phyloP scores from a whole-genome alignment of 225 moss, liverwort and hornwort species.

The Pleurozium schreberi region DNA sequence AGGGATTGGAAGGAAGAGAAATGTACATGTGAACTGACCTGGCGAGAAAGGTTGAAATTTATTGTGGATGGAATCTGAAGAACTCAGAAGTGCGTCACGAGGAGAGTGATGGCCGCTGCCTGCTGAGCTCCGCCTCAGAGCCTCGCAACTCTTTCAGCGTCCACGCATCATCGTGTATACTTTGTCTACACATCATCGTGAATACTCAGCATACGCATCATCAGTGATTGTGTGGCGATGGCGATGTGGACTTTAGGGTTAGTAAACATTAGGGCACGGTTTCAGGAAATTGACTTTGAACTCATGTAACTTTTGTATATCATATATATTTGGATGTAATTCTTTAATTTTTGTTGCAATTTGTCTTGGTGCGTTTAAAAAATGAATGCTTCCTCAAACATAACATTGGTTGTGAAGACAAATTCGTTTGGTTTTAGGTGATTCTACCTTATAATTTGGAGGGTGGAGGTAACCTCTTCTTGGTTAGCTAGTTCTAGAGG shows the following conservation, averaged over 20 bases:
- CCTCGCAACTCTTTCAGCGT: not conserved
- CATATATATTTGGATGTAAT: too few species aligned
- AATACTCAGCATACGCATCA: too few species aligned
- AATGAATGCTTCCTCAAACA: not conserved
- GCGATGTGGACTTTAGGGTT: not conserved
- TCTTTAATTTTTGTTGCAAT: not conserved
- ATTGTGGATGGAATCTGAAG: not conserved
- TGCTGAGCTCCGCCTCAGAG: not conserved
- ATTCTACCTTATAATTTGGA: too few species aligned
- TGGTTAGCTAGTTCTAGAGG: accelerated
- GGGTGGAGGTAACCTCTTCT: too few species aligned
- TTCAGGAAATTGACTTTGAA: not conserved
- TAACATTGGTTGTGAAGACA: not conserved
- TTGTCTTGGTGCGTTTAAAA: not conserved
- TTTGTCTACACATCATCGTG: not conserved
- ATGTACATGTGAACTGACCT: not conserved
- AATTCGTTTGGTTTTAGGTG: not conserved
- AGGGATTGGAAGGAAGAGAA: not conserved
- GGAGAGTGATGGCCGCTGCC: not conserved
- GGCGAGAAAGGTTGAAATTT: not conserved
- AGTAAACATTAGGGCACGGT: too few species aligned
- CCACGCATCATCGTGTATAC: not conserved
- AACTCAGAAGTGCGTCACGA: not conserved
- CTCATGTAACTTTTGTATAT: not conserved
- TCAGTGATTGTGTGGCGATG: not conserved